Base-by-base conservation (phyloP, 176 grass and related monocot species). In the Oryza meridionalis region DNA sequence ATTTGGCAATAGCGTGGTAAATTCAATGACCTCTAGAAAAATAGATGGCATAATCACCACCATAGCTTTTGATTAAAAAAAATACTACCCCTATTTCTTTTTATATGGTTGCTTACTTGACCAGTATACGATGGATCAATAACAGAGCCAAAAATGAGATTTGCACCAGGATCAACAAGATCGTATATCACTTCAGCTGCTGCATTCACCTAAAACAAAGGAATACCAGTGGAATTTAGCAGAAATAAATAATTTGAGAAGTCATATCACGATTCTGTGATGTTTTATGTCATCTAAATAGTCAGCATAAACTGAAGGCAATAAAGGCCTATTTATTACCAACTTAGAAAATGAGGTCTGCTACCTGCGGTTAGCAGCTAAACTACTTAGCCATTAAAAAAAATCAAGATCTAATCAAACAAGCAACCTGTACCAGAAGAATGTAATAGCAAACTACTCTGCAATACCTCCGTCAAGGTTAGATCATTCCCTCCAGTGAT, bases 171-270 rank as follows among this genome's bases (percentile, higher is more conserved):
- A 83, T 98, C 93, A 33, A 95, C 96, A 71, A 98, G 93, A 82
- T 98, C 91, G 66, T 98, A 98, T 70, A 98, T 98, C 70, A 95
- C 91, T 88, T 98, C 96, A 74, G 96, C 93, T 65, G 96, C 93
- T 1, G 89, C 87, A 46, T 98, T 98, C 11, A 98, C 96, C 93
- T 98, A 53, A 84, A 82, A 17, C 55, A 80, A 38, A 70, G 45
- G 37, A 64, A 81, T 44, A 44, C 68, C 33, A 68, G 5, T 19
- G 49, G 12, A 65, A 32, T 72, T 77, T 12, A 82, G 58, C 40
- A 3, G 35, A 69, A 63, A 46, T 11, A 58, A 21, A 22, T 68
- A 81, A 72, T 37, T 82, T n/a, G 53, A 71, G 26, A 59, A 69
- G 63, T 55, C 1, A 68, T 79, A 12, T 1, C 4, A 7, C 12